Conservation (phyloP, 129 eudicot genomes). For the Erigeron canadensis region DNA sequence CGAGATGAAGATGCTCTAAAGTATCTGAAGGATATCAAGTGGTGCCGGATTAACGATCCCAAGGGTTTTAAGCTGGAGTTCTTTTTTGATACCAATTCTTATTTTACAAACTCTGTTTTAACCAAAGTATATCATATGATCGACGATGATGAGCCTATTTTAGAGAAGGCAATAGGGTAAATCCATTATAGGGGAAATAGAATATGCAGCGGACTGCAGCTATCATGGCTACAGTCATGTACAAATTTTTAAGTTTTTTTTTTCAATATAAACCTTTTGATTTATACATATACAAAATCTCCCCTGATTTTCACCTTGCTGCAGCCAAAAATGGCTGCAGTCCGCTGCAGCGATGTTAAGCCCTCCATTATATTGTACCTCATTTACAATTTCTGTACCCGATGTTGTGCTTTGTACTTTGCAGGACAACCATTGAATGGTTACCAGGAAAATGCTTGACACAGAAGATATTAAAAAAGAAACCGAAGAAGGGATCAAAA, state of each 20-base stretch:
- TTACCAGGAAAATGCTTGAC: slow-evolving; percentile 87
- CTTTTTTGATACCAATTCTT: slow-evolving; percentile 77
- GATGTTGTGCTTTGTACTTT: slow-evolving; percentile 14
- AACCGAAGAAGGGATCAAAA: slow-evolving; percentile 88
- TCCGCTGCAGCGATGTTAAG: too few relatives aligned
- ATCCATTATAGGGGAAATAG: too few relatives aligned
- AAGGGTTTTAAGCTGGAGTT: slow-evolving; percentile 97
- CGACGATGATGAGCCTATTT: slow-evolving; percentile 90
- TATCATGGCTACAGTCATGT: too few relatives aligned
- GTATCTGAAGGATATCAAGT: slow-evolving; percentile 78
- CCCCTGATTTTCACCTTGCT: too few relatives aligned
- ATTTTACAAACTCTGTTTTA: slow-evolving; percentile 69
- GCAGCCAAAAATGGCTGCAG: too few relatives aligned
- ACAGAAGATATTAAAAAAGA: slow-evolving; percentile 77
- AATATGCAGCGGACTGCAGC: too few relatives aligned
- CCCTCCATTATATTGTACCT: background rate
- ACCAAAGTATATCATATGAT: slow-evolving; percentile 93
- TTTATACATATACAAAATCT: too few relatives aligned
- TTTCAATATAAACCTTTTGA: too few relatives aligned
- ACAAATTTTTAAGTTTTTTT: too few relatives aligned
- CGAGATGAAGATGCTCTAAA: slow-evolving; percentile 92
- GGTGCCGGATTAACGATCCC: slow-evolving; percentile 69
- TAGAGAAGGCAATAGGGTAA: slow-evolving; percentile 98
- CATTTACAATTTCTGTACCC: background rate
- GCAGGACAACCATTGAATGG: slow-evolving; percentile 89